Evolutionary conservation across 106 monocot genomes (phyloP).

Genomic region (Platanthera guangdongensis): DNA sequence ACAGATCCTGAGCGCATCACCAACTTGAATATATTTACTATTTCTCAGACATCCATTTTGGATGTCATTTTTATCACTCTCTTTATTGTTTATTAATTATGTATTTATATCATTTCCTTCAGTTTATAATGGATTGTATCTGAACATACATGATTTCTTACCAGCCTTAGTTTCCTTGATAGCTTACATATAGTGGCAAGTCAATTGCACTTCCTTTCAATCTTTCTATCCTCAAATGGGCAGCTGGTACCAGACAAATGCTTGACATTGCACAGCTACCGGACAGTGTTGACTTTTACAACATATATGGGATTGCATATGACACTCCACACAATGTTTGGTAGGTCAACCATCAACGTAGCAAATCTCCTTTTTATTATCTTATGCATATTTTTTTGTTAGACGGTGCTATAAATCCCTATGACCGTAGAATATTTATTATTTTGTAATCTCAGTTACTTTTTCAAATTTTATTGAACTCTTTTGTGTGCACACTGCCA

Average conservation of each 20-base stretch:
- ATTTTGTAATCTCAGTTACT: not conserved
- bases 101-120: not conserved
- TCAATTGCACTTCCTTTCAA: conserved; percentile 77
- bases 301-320: conserved; percentile 64
- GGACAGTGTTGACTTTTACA: conserved; percentile 57
- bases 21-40: not conserved
- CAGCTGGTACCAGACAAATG: conserved; percentile 55
- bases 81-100: not conserved
- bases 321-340: conserved; percentile 80
- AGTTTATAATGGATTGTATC: not conserved
- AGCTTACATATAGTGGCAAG: conserved; percentile 61
- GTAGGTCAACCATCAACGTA: conserved; percentile 28
- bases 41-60: not conserved
- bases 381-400: not conserved
- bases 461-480: not conserved
- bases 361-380: not conserved
- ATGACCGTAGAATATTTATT: not conserved
- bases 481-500: not conserved
- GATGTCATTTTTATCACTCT: not conserved
- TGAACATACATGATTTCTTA: not conserved
- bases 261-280: conserved; percentile 62
- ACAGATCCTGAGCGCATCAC: not conserved
- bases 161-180: not conserved
- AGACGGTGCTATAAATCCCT: not conserved
- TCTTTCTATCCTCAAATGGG: conserved; percentile 55